phyloP scores from a whole-genome alignment of 768 basidiomycete species.

The Polyporus arcularius region DNA sequence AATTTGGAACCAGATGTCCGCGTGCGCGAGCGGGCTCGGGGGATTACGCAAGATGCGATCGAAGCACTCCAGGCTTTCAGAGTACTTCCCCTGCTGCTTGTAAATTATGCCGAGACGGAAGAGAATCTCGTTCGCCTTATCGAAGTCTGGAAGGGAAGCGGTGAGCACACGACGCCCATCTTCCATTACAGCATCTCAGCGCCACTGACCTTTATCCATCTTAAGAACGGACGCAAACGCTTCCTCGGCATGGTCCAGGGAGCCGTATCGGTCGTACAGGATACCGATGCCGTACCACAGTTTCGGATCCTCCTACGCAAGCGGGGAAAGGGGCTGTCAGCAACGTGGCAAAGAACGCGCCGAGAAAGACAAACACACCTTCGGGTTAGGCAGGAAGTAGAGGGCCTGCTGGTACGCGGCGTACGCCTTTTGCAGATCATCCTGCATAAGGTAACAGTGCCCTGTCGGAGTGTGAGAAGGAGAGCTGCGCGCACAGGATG shows the following conservation, averaged over 20 bases:
- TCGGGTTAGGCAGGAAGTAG: slow-evolving; percentile 93
- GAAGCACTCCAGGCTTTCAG: slow-evolving; percentile 88
- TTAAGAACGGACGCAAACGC: slow-evolving; percentile 94
- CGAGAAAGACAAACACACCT: slow-evolving; percentile 48
- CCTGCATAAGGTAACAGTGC: slow-evolving; percentile 98
- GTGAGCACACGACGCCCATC: slow-evolving; percentile 1
- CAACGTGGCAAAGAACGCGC: slow-evolving; percentile 5
- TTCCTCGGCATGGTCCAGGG: slow-evolving; percentile 97
- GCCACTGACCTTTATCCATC: slow-evolving; percentile 88
- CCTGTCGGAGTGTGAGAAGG: slow-evolving; percentile 46
- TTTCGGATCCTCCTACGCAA: slow-evolving; percentile 84
- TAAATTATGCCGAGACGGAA: slow-evolving; percentile 99
- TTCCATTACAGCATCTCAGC: slow-evolving; percentile 15
- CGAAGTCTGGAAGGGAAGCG: slow-evolving; percentile 66
- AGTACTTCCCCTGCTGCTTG: slow-evolving; percentile 96
- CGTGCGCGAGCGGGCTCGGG: slow-evolving; percentile 91
- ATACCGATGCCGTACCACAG: slow-evolving; percentile 99
- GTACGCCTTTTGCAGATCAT: slow-evolving; percentile 98
- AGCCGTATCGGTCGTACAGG: slow-evolving; percentile 97
- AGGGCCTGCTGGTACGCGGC: slow-evolving; percentile 98
- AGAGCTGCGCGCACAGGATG: slow-evolving; percentile 12
- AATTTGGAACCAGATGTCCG: slow-evolving; percentile 99
- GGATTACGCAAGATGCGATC: slow-evolving; percentile 96
- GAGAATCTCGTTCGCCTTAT: slow-evolving; percentile 98
- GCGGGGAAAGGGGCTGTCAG: slow-evolving; percentile 13